Evolutionary conservation across 2,329 filamentous ascomycete species (phyloP).

Genomic region (Trichoderma pleuroti): DNA sequence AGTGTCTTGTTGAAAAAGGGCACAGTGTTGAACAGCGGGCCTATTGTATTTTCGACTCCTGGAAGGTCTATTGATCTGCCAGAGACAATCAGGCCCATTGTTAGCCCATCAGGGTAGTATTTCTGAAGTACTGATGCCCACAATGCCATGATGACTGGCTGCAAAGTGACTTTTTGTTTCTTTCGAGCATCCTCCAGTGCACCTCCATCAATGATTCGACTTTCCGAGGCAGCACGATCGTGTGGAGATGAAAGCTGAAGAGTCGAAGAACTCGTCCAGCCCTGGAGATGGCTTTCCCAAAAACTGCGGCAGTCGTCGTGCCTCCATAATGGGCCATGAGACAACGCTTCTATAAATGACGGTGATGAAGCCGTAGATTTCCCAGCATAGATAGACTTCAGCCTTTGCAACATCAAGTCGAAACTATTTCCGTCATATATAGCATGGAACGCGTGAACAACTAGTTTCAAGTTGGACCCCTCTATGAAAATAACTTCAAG

Average conservation of each 20-base stretch:
- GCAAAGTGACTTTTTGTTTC: constrained; percentile 67
- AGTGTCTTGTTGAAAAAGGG: constrained; percentile 59
- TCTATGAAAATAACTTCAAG: constrained; percentile 48
- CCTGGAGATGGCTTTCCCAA: constrained; percentile 60
- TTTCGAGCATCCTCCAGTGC: constrained; percentile 52
- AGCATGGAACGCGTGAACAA: constrained; percentile 75
- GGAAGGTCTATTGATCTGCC: constrained; percentile 70
- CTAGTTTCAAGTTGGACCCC: constrained; percentile 39
- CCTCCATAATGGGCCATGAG: constrained; percentile 62
- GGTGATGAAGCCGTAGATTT: constrained; percentile 37
- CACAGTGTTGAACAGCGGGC: constrained; percentile 86
- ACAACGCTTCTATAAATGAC: constrained; percentile 63
- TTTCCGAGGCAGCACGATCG: constrained; percentile 15
- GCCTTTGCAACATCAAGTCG: constrained; percentile 58
- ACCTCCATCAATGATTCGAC: constrained; percentile 35
- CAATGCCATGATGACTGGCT: constrained; percentile 71
- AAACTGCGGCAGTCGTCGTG: constrained; percentile 50
- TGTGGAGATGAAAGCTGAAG: constrained; percentile 15
- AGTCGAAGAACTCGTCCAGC: constrained; percentile 26
- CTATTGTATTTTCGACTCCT: constrained; percentile 63
- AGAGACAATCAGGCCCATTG: constrained; percentile 73
- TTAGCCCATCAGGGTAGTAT: constrained; percentile 44
- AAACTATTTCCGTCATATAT: constrained; percentile 84
- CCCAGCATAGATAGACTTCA: constrained; percentile 36
- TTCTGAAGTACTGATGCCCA: constrained; percentile 64